phyloP scores from a whole-genome alignment of 441 rosid genomes.

The Theobroma grandiflorum region DNA sequence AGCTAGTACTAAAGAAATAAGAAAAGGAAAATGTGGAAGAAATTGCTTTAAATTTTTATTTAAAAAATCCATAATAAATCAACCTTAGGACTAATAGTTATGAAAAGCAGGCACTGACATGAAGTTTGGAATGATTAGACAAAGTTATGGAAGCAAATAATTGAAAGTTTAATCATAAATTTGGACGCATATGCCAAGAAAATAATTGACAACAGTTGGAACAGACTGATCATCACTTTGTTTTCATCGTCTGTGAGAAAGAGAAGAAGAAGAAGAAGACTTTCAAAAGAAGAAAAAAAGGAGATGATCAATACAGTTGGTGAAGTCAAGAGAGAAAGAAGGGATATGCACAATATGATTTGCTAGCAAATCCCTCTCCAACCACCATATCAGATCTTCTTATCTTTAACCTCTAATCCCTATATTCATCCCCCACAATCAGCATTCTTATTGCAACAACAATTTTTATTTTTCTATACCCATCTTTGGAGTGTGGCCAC shows the following conservation, averaged over 20 bases:
- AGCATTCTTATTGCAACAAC: not conserved
- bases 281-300: constrained; percentile 28
- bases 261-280: not conserved
- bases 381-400: constrained; percentile 38
- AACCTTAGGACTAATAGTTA: constrained; percentile 2
- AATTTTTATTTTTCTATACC: not conserved
- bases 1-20: not conserved
- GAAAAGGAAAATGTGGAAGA: not conserved
- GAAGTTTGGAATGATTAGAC: constrained; percentile 20
- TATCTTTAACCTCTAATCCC: constrained; percentile 21
- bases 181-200: constrained; percentile 43
- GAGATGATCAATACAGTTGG: constrained; percentile 24
- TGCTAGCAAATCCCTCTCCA: constrained; percentile 46
- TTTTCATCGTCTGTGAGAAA: not conserved
- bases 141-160: constrained; percentile 33
- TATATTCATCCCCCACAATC: constrained; percentile 31
- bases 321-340: constrained; percentile 45
- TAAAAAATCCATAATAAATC: constrained; percentile 14
- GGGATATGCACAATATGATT: constrained; percentile 54
- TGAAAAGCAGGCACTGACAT: not conserved
- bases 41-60: constrained; percentile 1
- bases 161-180: constrained; percentile 38
- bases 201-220: constrained; percentile 47
- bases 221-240: not conserved
- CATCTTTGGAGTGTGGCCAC: constrained; percentile 26